Base-by-base conservation (phyloP, 345 rosid species). In the Sonneratia alba region DNA sequence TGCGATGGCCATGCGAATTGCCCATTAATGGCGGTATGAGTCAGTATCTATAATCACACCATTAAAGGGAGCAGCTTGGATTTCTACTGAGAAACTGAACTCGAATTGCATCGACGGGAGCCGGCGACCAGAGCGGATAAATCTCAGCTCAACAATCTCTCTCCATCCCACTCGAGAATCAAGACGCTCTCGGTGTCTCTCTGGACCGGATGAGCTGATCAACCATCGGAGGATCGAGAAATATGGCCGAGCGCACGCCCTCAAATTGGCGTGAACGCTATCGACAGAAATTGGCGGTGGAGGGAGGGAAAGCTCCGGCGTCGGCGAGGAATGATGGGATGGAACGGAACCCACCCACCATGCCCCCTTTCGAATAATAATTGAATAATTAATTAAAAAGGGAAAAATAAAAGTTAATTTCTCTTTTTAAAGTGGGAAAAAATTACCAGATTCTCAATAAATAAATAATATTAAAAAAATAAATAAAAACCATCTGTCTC, bases 21-120 rank as follows among this genome's bases (percentile, higher is more conserved):
- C 90, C 90, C 90, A 82, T 86, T 62, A 7, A 37, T 57, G 13
- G 27, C 63, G 22, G 8, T n/a, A n/a, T n/a, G 22, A 19, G 22
- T 57, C 22, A 47, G 51, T 47, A 47, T 10, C 6, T 47, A 57
- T 57, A 1, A 57, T 57, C 34, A 11, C 21, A 15, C 57, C 57
- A 16, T 53, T 16, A 57, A 57, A 22, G 7, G 63, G 34, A 57
- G 34, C 32, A n/a, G 32, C 63, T n/a, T 9, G 4, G 34, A 57
- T 14, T 59, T 62, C 66, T 27, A 34, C 38, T 9, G 38, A 62
- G 66, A 62, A 62, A 62, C 66, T 27, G 66, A 62, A 32, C 36
- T 62, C 66, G 19, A 62, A 34, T 62, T 62, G 66, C 32, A 27
- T 32, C 38, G 32, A 18, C 13, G 27, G 66, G 15, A 13, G 9